These are phyloP conservation scores for Alliaria petiolata DNA, from an alignment of 345 rosid genomes.

Conservation along the genomic window DNA sequence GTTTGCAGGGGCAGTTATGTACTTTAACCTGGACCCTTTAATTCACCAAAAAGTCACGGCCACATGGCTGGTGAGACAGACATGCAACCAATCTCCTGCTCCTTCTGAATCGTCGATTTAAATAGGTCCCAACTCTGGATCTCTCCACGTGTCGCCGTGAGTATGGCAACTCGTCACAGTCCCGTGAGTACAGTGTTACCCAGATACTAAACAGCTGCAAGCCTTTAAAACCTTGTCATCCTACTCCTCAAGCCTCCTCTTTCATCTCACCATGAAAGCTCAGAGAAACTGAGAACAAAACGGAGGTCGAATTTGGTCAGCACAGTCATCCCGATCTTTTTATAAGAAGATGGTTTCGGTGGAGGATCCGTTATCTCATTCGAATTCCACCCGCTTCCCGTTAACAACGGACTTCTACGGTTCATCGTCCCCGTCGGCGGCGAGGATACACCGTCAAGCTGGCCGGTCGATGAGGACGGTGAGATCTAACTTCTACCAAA, in stretches of 20 bases:
- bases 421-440: conserved; percentile 35
- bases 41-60: conserved; percentile 24
- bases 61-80: conserved; percentile 35
- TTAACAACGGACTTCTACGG: conserved; percentile 38
- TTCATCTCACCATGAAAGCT: conserved; percentile 27
- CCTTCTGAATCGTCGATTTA: conserved; percentile 22
- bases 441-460: conserved; percentile 48
- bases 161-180: background rate
- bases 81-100: conserved; percentile 11
- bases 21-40: background rate
- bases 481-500: conserved; percentile 59
- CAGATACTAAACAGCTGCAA: conserved; percentile 29
- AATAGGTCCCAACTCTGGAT: background rate
- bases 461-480: conserved; percentile 95
- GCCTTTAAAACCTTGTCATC: conserved; percentile 16
- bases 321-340: background rate
- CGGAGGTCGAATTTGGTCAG: background rate
- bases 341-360: conserved; percentile 59
- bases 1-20: conserved; percentile 2
- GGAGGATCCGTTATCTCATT: conserved; percentile 54
- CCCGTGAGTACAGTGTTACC: conserved; percentile 25
- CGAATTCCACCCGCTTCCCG: conserved; percentile 61
- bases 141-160: conserved; percentile 13
- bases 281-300: background rate
- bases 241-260: background rate